Evolutionary conservation across 805 yeast genomes (phyloP).

Genomic region (Candida chauliodis): DNA sequence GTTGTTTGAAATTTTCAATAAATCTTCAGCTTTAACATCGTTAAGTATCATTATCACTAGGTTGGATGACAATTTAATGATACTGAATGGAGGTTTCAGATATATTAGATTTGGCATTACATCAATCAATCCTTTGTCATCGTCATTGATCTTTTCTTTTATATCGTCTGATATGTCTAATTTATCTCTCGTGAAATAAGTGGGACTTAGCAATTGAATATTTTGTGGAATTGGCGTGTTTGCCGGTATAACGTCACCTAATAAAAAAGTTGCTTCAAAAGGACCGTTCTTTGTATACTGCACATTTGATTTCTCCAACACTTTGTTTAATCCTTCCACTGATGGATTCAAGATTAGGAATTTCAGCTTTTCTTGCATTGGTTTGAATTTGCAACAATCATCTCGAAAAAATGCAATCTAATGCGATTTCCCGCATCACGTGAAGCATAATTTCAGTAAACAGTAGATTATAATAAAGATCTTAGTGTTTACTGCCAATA

Average conservation of each 20-base stretch:
- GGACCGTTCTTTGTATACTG: constrained; percentile 63
- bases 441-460: neutral
- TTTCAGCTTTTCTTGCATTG: constrained; percentile 18
- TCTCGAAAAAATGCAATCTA: neutral
- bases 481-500: too few species aligned
- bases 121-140: constrained; percentile 23
- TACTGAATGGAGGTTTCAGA: constrained; percentile 31
- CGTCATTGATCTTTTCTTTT: constrained; percentile 2
- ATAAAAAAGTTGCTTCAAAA: constrained; percentile 50
- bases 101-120: constrained; percentile 23
- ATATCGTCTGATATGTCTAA: constrained; percentile 16
- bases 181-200: constrained; percentile 23
- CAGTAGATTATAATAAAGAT: too few species aligned
- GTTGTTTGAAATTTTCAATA: neutral
- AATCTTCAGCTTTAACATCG: constrained; percentile 15
- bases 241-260: constrained; percentile 43
- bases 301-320: constrained; percentile 42
- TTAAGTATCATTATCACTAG: constrained; percentile 46
- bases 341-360: constrained; percentile 47
- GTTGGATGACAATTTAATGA: constrained; percentile 39
- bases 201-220: constrained; percentile 18
- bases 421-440: neutral
- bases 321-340: constrained; percentile 38
- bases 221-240: constrained; percentile 15
- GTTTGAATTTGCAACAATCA: neutral